Evolutionary conservation across 139 green algal species (phyloP).

Genomic region (Coelastrella sp.): DNA sequence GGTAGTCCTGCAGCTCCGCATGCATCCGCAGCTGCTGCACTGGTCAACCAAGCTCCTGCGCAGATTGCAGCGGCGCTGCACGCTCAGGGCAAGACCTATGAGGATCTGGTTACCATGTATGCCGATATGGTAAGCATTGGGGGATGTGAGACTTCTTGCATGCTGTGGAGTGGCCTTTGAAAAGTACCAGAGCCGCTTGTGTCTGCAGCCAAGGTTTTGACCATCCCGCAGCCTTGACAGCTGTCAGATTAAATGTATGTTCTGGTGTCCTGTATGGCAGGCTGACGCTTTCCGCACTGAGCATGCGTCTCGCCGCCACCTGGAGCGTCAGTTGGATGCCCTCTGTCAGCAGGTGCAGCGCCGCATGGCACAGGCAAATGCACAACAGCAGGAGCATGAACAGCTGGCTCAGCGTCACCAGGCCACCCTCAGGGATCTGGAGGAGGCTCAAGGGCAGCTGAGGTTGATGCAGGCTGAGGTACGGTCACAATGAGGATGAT

Average conservation of each 20-base stretch:
- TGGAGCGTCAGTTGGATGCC: constrained; percentile 41
- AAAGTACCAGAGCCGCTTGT: too few species aligned
- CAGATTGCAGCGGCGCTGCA: constrained; percentile 30
- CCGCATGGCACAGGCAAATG: neutral
- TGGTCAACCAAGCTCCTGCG: neutral
- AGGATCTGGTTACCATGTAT: constrained; percentile 35
- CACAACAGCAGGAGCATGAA: constrained; percentile 23
- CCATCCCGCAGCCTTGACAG: neutral
- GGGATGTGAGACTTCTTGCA: too few species aligned
- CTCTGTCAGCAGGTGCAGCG: constrained; percentile 44
- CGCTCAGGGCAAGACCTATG: constrained; percentile 38
- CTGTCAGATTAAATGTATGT: neutral
- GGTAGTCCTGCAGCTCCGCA: too few species aligned
- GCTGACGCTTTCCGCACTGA: constrained; percentile 43
- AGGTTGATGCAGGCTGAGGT: constrained; percentile 33
- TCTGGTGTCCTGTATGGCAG: neutral
- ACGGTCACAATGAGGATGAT: too few species aligned
- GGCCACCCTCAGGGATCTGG: constrained; percentile 29
- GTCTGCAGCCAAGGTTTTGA: too few species aligned
- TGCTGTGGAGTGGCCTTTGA: too few species aligned
- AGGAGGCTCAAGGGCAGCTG: constrained; percentile 2
- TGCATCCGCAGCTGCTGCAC: neutral
- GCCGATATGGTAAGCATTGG: constrained; percentile 51
- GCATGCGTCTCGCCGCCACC: neutral
- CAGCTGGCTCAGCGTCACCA: neutral